Base-by-base conservation (phyloP, 208 protist genomes). In the Leishmania aethiopica region DNA sequence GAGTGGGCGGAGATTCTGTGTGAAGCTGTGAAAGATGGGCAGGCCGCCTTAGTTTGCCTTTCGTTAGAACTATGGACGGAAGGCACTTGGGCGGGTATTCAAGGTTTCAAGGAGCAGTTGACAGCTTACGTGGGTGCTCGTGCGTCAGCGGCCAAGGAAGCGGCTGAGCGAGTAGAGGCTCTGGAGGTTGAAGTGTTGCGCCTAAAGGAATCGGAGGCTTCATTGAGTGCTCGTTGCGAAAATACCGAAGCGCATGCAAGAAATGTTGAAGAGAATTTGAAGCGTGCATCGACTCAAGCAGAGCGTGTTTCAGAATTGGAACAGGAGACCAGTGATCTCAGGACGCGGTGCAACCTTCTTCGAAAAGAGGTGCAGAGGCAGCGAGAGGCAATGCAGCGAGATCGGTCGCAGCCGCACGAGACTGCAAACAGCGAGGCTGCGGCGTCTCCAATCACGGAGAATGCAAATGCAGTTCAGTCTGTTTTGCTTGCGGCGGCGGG, bases 341-440 rank as follows among this genome's bases (percentile, higher is more conserved):
- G 95, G 79, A 89, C 94, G 77, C 93, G 93, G 53, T 97, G 94
- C 79, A 89, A 96, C 40, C 78, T 96, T 53, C 82, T 97, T 35
- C 82, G 93, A 5, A 94, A 94, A 72, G 93, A 97, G 78, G 80
- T 97, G 22, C 91, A 93, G 79, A 83, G 91, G 3, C 91, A 95
- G 77, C 87, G 92, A 3, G 92, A 95, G 72, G 84, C 87, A 6
- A 84, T 92, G 62, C 91, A 96, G 62, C 84, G 84, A 10, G 90
- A 94, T 28, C 82, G 84, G 0, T 72, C 55, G 5, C 80, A 86
- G 53, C 76, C 59, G 49, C 32, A 70, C 1, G 80, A 83, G 25
- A 25, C n/a, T 15, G 17, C 53, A 8, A 78, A 8, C 6, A 66
- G 19, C 37, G 77, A 81, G 25, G 73, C 73, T 10, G 49, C 40